These are phyloP conservation scores for Zygoascus ofunaensis DNA, from an alignment of 805 yeast genomes.

Conservation along the genomic window DNA sequence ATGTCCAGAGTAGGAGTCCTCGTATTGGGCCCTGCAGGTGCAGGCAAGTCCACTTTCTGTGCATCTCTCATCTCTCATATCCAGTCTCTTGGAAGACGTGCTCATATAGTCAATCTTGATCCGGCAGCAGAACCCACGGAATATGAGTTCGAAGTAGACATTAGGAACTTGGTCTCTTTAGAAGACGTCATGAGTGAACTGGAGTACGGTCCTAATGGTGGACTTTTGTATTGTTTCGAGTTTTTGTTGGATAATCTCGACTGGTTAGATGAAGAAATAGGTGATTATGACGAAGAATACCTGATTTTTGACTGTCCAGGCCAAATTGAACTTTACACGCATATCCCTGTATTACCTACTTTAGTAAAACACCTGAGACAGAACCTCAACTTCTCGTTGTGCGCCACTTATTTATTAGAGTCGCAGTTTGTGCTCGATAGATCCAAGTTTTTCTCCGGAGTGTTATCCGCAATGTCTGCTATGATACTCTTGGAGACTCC, in stretches of 20 bases:
- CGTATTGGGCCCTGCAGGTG: conserved; percentile 97
- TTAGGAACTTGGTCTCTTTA: conserved; percentile 78
- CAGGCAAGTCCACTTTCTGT: conserved; percentile 91
- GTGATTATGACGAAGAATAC: conserved; percentile 91
- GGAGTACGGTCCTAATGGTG: conserved; percentile 92
- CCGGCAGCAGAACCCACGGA: conserved; percentile 96
- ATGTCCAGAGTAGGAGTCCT: conserved; percentile 95
- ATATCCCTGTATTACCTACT: conserved; percentile 85
- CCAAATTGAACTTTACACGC: conserved; percentile 90
- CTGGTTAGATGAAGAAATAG: conserved; percentile 96
- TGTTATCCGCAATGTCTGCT: conserved; percentile 94
- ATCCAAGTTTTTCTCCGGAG: conserved; percentile 91
- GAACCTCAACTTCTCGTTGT: conserved; percentile 71
- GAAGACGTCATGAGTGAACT: conserved; percentile 95
- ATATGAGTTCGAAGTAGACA: conserved; percentile 86
- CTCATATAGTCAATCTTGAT: conserved; percentile 89
- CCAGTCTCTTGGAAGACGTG: conserved; percentile 84
- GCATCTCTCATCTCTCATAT: conserved; percentile 77
- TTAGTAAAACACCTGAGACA: conserved; percentile 77
- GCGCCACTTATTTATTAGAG: conserved; percentile 88
- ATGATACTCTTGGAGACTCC: conserved; percentile 94
- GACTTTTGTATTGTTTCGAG: conserved; percentile 86
- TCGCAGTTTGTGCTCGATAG: conserved; percentile 89
- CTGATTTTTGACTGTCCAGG: conserved; percentile 96
- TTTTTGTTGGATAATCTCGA: conserved; percentile 77